phyloP scores from a whole-genome alignment of 495 filamentous ascomycete species.

The Cercophora samala region DNA sequence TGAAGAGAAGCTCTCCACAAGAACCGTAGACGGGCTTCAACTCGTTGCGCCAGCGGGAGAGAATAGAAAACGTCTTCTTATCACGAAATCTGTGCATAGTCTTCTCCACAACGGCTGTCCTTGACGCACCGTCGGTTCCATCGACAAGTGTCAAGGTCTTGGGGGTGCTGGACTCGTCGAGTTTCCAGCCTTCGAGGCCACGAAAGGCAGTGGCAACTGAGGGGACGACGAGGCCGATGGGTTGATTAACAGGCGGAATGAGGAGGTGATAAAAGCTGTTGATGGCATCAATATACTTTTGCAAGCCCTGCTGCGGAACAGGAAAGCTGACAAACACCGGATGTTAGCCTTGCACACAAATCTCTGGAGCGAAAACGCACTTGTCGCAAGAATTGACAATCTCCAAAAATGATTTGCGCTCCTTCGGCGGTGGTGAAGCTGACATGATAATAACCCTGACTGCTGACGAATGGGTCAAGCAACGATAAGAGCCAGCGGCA shows the following conservation, averaged over 20 bases:
- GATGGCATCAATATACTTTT: not conserved
- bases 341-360: not conserved
- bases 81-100: not conserved
- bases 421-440: not conserved
- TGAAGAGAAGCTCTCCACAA: not conserved
- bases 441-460: not conserved
- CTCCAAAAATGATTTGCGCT: not conserved
- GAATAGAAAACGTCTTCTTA: not conserved
- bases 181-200: not conserved
- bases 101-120: not conserved
- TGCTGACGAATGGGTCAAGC: not conserved
- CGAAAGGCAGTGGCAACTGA: not conserved
- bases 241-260: not conserved
- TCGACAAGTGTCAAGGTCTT: not conserved
- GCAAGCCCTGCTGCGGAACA: not conserved
- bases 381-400: not conserved
- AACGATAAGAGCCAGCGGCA: not conserved
- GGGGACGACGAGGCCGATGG: not conserved
- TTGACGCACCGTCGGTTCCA: not conserved
- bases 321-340: not conserved
- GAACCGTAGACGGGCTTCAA: not conserved
- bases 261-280: not conserved
- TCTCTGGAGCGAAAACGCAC: not conserved
- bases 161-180: not conserved
- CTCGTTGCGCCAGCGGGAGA: constrained; percentile 3